Evolutionary conservation across 2,329 filamentous ascomycete species (phyloP).

Genomic region (Aspergillus sp.): DNA sequence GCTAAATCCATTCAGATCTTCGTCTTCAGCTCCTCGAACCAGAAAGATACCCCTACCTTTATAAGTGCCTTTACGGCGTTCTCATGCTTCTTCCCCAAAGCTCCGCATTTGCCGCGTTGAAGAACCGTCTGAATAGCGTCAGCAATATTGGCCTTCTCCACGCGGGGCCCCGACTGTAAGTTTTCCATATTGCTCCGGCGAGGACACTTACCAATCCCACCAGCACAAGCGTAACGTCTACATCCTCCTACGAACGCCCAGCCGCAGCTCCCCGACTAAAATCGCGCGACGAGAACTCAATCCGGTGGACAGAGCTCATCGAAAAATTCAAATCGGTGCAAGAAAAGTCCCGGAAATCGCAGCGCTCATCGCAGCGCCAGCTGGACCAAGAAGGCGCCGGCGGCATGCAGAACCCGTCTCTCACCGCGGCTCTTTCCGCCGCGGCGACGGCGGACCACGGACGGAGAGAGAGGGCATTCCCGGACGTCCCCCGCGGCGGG

Average conservation of each 20-base stretch:
- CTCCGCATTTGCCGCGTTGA: slow-evolving; percentile 89
- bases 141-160: slow-evolving; percentile 95
- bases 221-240: slow-evolving; percentile 10
- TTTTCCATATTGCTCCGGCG: slow-evolving; percentile 15
- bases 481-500: slow-evolving; percentile 24
- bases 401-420: slow-evolving; percentile 27
- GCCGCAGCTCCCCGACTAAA: slow-evolving; percentile 57
- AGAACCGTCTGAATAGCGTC: slow-evolving; percentile 93
- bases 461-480: slow-evolving; percentile 24
- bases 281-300: slow-evolving; percentile 70
- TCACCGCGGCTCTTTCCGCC: slow-evolving; percentile 23
- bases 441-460: slow-evolving; percentile 17
- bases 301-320: slow-evolving; percentile 84
- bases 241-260: slow-evolving; percentile 56
- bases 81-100: slow-evolving; percentile 98
- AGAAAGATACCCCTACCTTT: slow-evolving; percentile 86
- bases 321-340: slow-evolving; percentile 92
- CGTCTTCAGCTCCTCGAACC: slow-evolving; percentile 91
- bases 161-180: slow-evolving; percentile 68
- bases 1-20: slow-evolving; percentile 53
- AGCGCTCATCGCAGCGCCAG: slow-evolving; percentile 42
- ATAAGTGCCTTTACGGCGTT: slow-evolving; percentile 94
- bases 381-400: slow-evolving; percentile 46
- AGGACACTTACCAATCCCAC: slow-evolving; percentile 12
- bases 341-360: slow-evolving; percentile 67